phyloP scores from a whole-genome alignment of 164 flowering plant genomes.

The Magnolia sinica region DNA sequence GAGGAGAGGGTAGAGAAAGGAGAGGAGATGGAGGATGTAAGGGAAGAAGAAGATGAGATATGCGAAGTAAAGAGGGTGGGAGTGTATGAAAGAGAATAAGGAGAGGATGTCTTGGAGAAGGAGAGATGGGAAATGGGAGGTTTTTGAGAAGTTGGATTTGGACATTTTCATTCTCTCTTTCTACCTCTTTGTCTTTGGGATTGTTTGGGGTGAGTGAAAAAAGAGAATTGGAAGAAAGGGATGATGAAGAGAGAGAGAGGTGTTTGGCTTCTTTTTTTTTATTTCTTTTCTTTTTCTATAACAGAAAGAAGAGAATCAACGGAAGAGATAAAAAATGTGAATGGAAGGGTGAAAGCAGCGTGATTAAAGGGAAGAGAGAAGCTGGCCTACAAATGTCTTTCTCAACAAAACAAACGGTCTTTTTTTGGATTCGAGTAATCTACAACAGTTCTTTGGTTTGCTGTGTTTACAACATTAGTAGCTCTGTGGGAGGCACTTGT shows the following conservation, averaged over 20 bases:
- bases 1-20: conserved; percentile 77
- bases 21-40: conserved; percentile 57
- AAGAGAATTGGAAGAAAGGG: background rate
- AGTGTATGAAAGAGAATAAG: conserved; percentile 40
- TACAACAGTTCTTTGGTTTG: background rate
- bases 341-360: background rate
- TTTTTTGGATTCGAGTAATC: background rate
- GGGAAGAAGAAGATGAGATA: conserved; percentile 80
- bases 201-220: background rate
- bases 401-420: background rate
- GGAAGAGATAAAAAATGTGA: background rate
- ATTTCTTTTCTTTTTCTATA: background rate
- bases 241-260: background rate
- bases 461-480: background rate
- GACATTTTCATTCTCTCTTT: conserved; percentile 20
- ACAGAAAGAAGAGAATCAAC: background rate
- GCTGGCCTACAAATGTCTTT: background rate
- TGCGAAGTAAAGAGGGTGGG: conserved; percentile 69
- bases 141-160: conserved; percentile 30
- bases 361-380: background rate
- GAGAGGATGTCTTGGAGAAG: conserved; percentile 35
- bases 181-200: background rate
- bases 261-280: background rate
- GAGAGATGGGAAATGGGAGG: conserved; percentile 17
- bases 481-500: no score